phyloP scores from a whole-genome alignment of 495 filamentous ascomycete species.

The Aspergillus bridgeri region DNA sequence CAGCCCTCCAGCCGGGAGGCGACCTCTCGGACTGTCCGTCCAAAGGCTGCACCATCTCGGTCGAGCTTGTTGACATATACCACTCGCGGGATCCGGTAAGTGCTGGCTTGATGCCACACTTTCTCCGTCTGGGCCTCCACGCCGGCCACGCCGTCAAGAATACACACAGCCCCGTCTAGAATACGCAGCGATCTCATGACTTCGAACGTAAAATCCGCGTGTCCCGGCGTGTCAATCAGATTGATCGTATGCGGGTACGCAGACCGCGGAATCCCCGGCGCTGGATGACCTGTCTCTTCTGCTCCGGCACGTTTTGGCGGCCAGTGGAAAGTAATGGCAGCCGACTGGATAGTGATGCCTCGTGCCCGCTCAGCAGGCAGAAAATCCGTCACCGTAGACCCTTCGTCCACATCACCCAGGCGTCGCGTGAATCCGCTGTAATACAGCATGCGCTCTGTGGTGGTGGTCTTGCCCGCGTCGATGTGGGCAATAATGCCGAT shows the following conservation, averaged over 20 bases:
- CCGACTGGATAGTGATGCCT: conserved; percentile 97
- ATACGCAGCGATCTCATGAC: conserved; percentile 90
- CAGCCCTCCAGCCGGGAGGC: conserved; percentile 73
- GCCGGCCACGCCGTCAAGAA: conserved; percentile 93
- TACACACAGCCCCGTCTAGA: conserved; percentile 92
- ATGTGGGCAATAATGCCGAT: conserved; percentile 99
- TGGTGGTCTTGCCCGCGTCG: conserved; percentile 98
- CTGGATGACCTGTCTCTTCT: conserved; percentile 8
- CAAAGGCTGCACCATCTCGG: conserved; percentile 88
- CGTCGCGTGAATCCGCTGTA: conserved; percentile 86
- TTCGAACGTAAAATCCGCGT: conserved; percentile 98
- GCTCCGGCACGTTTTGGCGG: conserved; percentile 46
- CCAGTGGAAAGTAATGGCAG: conserved; percentile 95
- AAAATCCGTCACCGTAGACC: conserved; percentile 97
- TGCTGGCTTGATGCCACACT: conserved; percentile 88
- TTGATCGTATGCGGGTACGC: conserved; percentile 70
- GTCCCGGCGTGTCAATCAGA: conserved; percentile 95
- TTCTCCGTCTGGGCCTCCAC: conserved; percentile 98
- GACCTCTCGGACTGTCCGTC: conserved; percentile 79
- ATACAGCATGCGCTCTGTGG: conserved; percentile 98
- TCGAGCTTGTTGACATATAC: conserved; percentile 96
- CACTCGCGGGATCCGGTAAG: conserved; percentile 80
- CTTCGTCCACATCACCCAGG: conserved; percentile 96
- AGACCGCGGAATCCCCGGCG: conserved; percentile 27
- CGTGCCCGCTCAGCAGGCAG: conserved; percentile 88